Conservation (phyloP, 768 basidiomycete species). For the Hemileccinum rubropunctum region DNA sequence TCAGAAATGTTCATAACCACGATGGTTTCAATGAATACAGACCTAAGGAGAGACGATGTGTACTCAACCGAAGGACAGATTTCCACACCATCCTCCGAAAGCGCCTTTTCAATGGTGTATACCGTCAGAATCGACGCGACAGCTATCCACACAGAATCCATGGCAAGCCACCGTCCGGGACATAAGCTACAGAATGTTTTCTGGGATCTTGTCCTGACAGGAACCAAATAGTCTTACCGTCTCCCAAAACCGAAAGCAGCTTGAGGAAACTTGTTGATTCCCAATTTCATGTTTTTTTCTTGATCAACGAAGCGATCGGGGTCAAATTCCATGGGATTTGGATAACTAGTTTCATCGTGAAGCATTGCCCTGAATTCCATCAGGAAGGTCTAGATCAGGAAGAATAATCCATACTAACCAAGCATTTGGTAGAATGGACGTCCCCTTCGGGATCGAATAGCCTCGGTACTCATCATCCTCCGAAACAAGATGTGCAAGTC, state of each 20-base stretch:
- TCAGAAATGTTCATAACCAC: background rate
- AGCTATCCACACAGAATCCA: conserved; percentile 43
- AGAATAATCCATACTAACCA: conserved; percentile 32
- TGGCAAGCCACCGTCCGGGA: conserved; percentile 44
- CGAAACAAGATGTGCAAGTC: conserved; percentile 19
- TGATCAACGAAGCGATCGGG: conserved; percentile 35
- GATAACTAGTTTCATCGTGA: conserved; percentile 38
- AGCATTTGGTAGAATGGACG: conserved; percentile 46
- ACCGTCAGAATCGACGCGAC: conserved; percentile 39
- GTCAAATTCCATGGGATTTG: conserved; percentile 39
- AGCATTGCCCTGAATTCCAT: conserved; percentile 38
- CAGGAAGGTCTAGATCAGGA: conserved; percentile 12
- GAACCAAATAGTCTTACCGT: conserved; percentile 23
- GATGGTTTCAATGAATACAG: background rate
- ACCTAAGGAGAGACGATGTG: conserved; percentile 37
- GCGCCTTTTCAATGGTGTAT: conserved; percentile 38
- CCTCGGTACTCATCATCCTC: conserved; percentile 46
- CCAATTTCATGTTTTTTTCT: conserved; percentile 24
- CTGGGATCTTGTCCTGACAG: background rate
- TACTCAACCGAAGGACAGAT: conserved; percentile 36
- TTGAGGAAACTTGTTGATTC: conserved; percentile 36
- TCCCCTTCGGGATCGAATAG: conserved; percentile 43
- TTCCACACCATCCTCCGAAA: conserved; percentile 29
- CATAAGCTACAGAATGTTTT: conserved; percentile 33
- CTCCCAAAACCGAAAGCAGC: conserved; percentile 42